These are phyloP conservation scores for Laetiporus sulphureus DNA, from an alignment of 1,284 basidiomycete genomes.

Conservation along the genomic window DNA sequence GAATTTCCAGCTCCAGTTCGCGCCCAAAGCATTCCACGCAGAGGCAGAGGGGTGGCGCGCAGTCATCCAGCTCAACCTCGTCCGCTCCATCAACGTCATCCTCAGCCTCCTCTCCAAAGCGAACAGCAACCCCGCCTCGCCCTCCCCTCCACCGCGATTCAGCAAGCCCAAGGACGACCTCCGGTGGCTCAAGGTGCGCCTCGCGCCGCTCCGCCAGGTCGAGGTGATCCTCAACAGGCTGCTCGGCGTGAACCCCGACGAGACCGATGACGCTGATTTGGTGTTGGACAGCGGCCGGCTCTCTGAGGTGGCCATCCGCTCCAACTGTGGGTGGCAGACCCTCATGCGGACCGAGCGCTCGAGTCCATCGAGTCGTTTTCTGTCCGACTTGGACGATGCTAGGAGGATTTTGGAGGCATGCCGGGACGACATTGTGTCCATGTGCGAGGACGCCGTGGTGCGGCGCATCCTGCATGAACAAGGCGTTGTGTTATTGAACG, in stretches of 20 bases:
- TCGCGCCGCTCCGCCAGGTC: conserved; percentile 49
- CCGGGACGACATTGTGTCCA: conserved; percentile 42
- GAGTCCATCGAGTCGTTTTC: conserved; percentile 5
- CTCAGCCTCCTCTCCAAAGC: conserved; percentile 33
- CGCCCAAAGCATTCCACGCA: conserved; percentile 49
- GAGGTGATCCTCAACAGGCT: conserved; percentile 39
- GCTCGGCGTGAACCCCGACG: conserved; percentile 14
- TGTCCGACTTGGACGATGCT: conserved; percentile 34
- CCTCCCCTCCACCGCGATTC: conserved; percentile 7
- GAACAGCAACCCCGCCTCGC: background rate
- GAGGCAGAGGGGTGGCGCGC: conserved; percentile 55
- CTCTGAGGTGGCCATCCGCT: conserved; percentile 39
- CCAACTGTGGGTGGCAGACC: conserved; percentile 44
- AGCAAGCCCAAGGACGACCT: conserved; percentile 22
- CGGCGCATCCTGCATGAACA: conserved; percentile 33
- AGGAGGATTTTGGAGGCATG: conserved; percentile 47
- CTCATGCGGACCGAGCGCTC: conserved; percentile 10
- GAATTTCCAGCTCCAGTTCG: conserved; percentile 56
- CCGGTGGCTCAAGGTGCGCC: conserved; percentile 41
- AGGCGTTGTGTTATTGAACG: conserved; percentile 43
- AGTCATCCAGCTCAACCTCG: conserved; percentile 58
- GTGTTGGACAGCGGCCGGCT: conserved; percentile 6
- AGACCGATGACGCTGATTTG: background rate
- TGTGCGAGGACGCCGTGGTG: conserved; percentile 43
- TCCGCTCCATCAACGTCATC: conserved; percentile 52